Conservation (phyloP, 2,329 filamentous ascomycete species). For the Phyllosticta capitalensis region DNA sequence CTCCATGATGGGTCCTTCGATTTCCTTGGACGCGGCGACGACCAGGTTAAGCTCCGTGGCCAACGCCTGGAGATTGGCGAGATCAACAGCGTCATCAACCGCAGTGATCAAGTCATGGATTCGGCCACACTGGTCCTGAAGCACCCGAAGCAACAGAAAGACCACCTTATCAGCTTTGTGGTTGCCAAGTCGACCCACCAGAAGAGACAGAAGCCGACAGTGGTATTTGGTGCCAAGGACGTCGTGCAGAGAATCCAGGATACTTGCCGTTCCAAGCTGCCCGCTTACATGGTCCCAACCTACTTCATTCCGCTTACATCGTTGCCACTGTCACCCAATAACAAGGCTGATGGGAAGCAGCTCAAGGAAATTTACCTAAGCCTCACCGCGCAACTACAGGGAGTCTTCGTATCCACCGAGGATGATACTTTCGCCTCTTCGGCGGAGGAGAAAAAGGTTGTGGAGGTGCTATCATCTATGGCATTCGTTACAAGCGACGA, state of each 20-base stretch:
- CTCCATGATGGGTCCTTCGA: slow-evolving; percentile 74
- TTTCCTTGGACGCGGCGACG: slow-evolving; percentile 79
- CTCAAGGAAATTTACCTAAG: slow-evolving; percentile 57
- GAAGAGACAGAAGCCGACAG: slow-evolving; percentile 15
- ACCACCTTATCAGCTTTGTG: slow-evolving; percentile 71
- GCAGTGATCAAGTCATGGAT: slow-evolving; percentile 53
- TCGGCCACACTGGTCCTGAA: slow-evolving; percentile 68
- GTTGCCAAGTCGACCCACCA: slow-evolving; percentile 19
- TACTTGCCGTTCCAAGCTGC: slow-evolving; percentile 60
- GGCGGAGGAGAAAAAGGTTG: slow-evolving; percentile 39
- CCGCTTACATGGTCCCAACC: slow-evolving; percentile 84
- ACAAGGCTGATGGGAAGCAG: slow-evolving; percentile 71
- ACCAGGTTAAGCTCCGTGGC: slow-evolving; percentile 84
- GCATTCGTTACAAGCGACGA: slow-evolving; percentile 34
- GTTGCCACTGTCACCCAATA: slow-evolving; percentile 78
- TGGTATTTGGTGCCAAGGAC: slow-evolving; percentile 14
- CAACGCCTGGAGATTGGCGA: slow-evolving; percentile 85
- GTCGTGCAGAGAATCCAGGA: slow-evolving; percentile 21
- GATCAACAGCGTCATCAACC: slow-evolving; percentile 74
- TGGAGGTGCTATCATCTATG: slow-evolving; percentile 46
- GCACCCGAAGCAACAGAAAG: slow-evolving; percentile 62
- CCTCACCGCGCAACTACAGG: slow-evolving; percentile 54
- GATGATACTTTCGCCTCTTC: slow-evolving; percentile 20
- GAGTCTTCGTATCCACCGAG: slow-evolving; percentile 28
- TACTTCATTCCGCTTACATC: slow-evolving; percentile 63